Evolutionary conservation across 495 filamentous ascomycete genomes (phyloP).

Genomic region (Echria macrotheca): DNA sequence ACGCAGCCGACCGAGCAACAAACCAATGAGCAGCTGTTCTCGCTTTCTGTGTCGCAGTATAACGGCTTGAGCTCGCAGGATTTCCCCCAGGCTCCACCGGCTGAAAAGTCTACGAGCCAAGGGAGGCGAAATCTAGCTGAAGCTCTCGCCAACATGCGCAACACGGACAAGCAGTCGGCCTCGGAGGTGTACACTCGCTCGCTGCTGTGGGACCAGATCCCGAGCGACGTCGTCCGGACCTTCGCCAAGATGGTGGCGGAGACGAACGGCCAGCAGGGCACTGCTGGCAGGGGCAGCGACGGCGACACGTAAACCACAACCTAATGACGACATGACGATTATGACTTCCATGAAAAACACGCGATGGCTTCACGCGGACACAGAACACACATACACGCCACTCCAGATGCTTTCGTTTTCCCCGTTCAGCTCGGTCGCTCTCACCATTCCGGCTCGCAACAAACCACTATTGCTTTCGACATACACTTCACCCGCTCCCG

Average conservation of each 20-base stretch:
- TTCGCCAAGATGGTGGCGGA: conserved; percentile 84
- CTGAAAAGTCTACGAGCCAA: conserved; percentile 45
- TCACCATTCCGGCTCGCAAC: conserved; percentile 11
- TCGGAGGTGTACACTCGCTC: conserved; percentile 89
- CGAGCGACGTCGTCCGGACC: conserved; percentile 82
- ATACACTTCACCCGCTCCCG: conserved; percentile 34
- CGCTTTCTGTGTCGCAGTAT: conserved; percentile 80
- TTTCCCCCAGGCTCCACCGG: conserved; percentile 49
- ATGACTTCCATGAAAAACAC: conserved; percentile 10
- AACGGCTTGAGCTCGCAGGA: conserved; percentile 73
- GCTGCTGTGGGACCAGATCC: conserved; percentile 90
- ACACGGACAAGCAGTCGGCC: conserved; percentile 56
- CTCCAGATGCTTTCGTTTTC: conserved; percentile 22
- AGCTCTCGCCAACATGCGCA: conserved; percentile 73
- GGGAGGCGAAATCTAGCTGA: conserved; percentile 73
- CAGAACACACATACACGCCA: conserved; percentile 16
- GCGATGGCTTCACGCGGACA: no score
- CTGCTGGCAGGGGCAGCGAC: conserved; percentile 31
- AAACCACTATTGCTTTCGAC: conserved; percentile 13
- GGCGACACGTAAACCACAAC: conserved; percentile 32
- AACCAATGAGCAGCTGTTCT: conserved; percentile 83
- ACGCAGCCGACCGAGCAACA: conserved; percentile 76
- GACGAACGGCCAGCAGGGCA: conserved; percentile 35
- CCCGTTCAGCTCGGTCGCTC: conserved; percentile 20
- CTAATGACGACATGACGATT: conserved; percentile 18